These are phyloP conservation scores for Leccinum rimulosum DNA, from an alignment of 768 basidiomycete genomes.

Conservation along the genomic window DNA sequence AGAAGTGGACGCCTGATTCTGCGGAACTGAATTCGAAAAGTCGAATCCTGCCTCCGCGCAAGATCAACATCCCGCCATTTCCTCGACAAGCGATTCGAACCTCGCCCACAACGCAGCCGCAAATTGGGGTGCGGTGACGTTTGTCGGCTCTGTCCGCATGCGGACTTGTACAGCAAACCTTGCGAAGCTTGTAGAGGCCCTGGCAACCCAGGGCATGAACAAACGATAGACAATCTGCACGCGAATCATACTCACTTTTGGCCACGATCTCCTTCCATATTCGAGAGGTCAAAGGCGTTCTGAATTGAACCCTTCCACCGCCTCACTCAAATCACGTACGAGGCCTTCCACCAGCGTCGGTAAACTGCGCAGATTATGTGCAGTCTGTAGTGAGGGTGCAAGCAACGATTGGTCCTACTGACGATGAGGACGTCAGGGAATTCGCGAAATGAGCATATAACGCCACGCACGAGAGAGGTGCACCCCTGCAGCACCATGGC, in stretches of 20 bases:
- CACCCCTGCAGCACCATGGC: constrained; percentile 83
- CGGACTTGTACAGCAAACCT: constrained; percentile 76
- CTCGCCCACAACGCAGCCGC: constrained; percentile 52
- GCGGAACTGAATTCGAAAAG: not conserved
- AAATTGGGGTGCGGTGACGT: constrained; percentile 83
- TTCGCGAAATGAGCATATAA: not conserved
- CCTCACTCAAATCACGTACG: constrained; percentile 74
- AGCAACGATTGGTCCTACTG: constrained; percentile 83
- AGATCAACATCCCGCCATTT: constrained; percentile 68
- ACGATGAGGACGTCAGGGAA: not conserved
- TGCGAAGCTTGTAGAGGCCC: constrained; percentile 28
- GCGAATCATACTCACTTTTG: constrained; percentile 52
- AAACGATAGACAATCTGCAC: not conserved
- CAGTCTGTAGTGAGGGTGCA: constrained; percentile 92
- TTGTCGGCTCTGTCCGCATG: constrained; percentile 88
- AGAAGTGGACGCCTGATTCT: not conserved
- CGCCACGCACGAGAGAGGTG: constrained; percentile 59
- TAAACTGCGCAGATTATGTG: constrained; percentile 85
- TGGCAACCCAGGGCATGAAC: not conserved
- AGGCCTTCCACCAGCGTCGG: constrained; percentile 81
- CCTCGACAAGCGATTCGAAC: constrained; percentile 73
- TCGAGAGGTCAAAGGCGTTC: constrained; percentile 80
- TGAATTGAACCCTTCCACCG: constrained; percentile 78
- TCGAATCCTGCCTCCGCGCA: constrained; percentile 72
- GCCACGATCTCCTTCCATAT: constrained; percentile 83